phyloP scores from a whole-genome alignment of 371 early-diverging fungal species.

The Coemansia sp. region DNA sequence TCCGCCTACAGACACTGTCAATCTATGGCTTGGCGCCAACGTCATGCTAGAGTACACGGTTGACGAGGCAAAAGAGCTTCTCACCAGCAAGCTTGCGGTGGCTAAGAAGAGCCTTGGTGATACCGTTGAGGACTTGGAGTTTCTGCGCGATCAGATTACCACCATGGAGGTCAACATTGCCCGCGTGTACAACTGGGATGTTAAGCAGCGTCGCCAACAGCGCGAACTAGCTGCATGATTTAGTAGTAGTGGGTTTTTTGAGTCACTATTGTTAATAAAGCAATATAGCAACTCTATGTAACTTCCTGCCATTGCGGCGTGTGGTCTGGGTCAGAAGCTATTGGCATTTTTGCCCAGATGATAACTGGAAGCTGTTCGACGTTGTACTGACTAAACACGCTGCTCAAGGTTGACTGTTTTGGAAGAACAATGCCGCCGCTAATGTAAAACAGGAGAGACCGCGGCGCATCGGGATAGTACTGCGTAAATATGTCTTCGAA shows the following conservation, averaged over 20 bases:
- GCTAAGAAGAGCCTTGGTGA: constrained; percentile 72
- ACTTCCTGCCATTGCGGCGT: constrained; percentile 25
- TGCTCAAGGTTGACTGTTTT: constrained; percentile 14
- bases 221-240: constrained; percentile 19
- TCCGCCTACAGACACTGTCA: constrained; percentile 73
- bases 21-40: constrained; percentile 96
- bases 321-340: neutral
- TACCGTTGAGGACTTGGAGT: constrained; percentile 88
- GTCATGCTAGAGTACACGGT: constrained; percentile 94
- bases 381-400: constrained; percentile 9
- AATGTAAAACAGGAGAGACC: constrained; percentile 34
- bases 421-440: constrained; percentile 27
- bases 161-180: constrained; percentile 99
- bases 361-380: constrained; percentile 19
- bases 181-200: constrained; percentile 96
- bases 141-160: constrained; percentile 92
- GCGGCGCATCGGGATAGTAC: constrained; percentile 38
- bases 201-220: constrained; percentile 75
- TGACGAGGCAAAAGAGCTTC: constrained; percentile 83
- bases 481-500: constrained; percentile 41
- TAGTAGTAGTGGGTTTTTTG: no score
- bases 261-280: no score
- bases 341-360: constrained; percentile 36
- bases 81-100: constrained; percentile 69
- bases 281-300: neutral